Evolutionary conservation across 305 asterid species (phyloP).

Genomic region (Fraxinus angustifolia): DNA sequence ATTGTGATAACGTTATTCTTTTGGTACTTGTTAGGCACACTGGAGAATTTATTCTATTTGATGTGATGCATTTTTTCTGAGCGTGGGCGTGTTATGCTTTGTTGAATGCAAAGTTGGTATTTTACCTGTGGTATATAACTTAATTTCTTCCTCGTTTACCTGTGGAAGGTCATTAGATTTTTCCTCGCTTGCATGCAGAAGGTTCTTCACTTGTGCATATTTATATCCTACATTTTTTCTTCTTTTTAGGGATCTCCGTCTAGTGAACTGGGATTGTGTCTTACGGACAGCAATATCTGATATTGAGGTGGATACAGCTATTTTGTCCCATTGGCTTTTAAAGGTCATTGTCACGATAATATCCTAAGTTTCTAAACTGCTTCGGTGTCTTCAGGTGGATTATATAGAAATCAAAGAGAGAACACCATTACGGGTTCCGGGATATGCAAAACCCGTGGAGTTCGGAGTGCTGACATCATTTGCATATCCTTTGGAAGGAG

Average conservation of each 20-base stretch:
- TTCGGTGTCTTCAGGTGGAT: conserved; percentile 59
- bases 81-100: neutral
- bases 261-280: conserved; percentile 95
- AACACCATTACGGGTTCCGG: conserved; percentile 64
- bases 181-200: conserved; percentile 16
- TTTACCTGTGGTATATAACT: neutral
- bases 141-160: neutral
- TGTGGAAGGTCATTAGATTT: neutral
- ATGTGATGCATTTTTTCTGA: neutral
- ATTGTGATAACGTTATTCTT: neutral
- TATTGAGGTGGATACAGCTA: conserved; percentile 59
- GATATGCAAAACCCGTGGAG: conserved; percentile 69
- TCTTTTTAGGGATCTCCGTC: conserved; percentile 71
- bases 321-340: conserved; percentile 7
- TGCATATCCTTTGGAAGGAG: conserved; percentile 90
- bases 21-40: neutral
- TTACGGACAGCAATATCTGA: conserved; percentile 94
- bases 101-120: neutral
- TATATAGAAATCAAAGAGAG: conserved; percentile 77
- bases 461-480: conserved; percentile 92
- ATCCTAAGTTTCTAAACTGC: conserved; percentile 23
- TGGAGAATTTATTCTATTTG: neutral
- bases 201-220: conserved; percentile 16
- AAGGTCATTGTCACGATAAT: neutral
- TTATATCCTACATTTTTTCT: conserved; percentile 15